Evolutionary conservation across 805 yeast genomes (phyloP), one percentile per base, ranked within the genome.

Genomic region (Candida dajiaensis): DNA sequence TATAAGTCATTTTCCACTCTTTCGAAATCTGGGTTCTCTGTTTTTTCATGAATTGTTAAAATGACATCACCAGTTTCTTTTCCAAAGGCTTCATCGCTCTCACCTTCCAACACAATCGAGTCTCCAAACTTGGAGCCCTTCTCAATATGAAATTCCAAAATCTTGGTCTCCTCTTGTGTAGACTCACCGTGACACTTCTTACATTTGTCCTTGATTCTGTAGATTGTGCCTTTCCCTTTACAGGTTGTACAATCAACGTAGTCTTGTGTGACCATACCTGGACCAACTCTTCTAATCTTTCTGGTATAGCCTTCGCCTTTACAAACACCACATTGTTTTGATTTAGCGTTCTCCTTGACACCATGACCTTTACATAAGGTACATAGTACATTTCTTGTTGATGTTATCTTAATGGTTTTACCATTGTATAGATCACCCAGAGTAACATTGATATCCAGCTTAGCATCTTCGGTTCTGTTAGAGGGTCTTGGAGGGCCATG

Each of bases 351-450:
- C 52, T 80, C 65, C 51, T 76, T 80, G 48, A 85, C 81, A 2
- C 97, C 97, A 0, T 77, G 66, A 2, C 97, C 97, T 37, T 73
- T 68, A 67, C 99, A 92, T 33, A 66, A 58, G 5, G 72, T 64
- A 69, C 99, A 92, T 1, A 89, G 65, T 10, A 85, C 71, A 56
- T 85, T 78, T 61, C 97, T 76, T 3, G 83, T 78, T 2, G 85
- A 75, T 4, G 85, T 75, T 57, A 86, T 77, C 59, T 86, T 86
- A 51, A 89, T 74, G 9, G 82, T 78, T 62, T 87, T 87, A 4
- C 98, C 97, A 52, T 79, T 80, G 70, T 78, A 89, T 38, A 87
- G 65, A 48, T 89, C 96, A 46, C 81, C 86, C 50, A 89, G 65
- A 0, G 85, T 71, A 12, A 90, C 77, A 5, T 75, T 77, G 12